phyloP scores from a whole-genome alignment of 805 yeast genomes.

The Lipomyces anomalus region DNA sequence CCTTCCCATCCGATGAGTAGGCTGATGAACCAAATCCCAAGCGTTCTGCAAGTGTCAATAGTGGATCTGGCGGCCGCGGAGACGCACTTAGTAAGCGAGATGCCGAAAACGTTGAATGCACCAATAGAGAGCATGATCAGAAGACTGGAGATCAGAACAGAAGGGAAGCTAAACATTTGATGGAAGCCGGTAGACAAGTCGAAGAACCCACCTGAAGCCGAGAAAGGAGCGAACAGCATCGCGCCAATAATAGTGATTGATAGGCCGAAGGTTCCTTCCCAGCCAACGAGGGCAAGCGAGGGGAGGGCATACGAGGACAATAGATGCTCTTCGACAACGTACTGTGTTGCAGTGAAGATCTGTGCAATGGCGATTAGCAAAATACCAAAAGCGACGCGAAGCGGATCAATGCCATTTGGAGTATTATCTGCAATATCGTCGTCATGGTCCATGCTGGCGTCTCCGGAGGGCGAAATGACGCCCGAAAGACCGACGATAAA shows the following conservation, averaged over 20 bases:
- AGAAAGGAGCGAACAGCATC: constrained; percentile 34
- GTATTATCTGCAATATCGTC: constrained; percentile 4
- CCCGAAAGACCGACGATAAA: constrained; percentile 71
- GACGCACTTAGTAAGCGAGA: constrained; percentile 56
- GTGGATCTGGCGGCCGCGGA: constrained; percentile 78
- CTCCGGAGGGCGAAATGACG: constrained; percentile 30
- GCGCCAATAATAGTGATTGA: constrained; percentile 42
- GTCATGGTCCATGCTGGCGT: constrained; percentile 8
- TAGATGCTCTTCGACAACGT: constrained; percentile 70
- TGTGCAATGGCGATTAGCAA: constrained; percentile 54
- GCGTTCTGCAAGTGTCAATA: constrained; percentile 69
- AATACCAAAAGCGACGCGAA: constrained; percentile 47
- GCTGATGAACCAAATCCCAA: constrained; percentile 70
- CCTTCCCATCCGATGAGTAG: constrained; percentile 68
- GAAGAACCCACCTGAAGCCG: constrained; percentile 42
- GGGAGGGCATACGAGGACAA: constrained; percentile 47
- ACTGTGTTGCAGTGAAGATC: constrained; percentile 66
- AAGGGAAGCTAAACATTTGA: constrained; percentile 42
- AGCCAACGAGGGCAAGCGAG: constrained; percentile 64
- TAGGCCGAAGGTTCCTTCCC: constrained; percentile 67
- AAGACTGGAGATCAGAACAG: constrained; percentile 48
- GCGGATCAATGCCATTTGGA: neutral
- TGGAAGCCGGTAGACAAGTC: constrained; percentile 48
- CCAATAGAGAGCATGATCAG: constrained; percentile 69
- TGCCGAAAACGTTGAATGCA: constrained; percentile 66